Evolutionary conservation across 345 rosid species (phyloP).

Genomic region (Eucalyptus viminalis): DNA sequence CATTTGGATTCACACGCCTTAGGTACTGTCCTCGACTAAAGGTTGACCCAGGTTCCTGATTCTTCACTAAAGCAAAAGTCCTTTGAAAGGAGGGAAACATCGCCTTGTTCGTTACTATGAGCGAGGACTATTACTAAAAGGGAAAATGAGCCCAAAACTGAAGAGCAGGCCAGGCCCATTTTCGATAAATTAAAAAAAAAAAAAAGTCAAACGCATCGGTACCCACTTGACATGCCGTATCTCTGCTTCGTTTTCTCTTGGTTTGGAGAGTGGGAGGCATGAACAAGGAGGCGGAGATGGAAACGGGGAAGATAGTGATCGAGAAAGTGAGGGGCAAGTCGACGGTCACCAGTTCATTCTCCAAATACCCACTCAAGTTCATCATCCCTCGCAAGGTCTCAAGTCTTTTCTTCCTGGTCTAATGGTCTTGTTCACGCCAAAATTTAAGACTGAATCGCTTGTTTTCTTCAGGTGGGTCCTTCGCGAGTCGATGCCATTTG

Average conservation of each 20-base stretch:
- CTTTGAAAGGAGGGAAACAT: background rate
- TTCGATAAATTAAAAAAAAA: background rate
- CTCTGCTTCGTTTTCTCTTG: background rate
- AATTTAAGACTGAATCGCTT: background rate
- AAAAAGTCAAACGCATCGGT: background rate
- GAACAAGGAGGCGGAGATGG: slow-evolving; percentile 5
- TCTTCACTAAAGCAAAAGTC: background rate
- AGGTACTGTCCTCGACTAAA: no score
- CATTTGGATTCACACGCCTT: no score
- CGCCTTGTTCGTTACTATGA: background rate
- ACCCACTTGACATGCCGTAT: background rate
- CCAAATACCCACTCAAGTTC: slow-evolving; percentile 90
- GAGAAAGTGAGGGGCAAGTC: slow-evolving; percentile 67
- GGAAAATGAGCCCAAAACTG: background rate
- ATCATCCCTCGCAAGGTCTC: slow-evolving; percentile 64
- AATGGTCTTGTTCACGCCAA: background rate
- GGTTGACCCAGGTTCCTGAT: no score
- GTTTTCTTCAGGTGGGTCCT: slow-evolving; percentile 55
- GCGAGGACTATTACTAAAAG: background rate
- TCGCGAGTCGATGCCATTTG: slow-evolving; percentile 65
- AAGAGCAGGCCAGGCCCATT: background rate
- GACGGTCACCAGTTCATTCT: slow-evolving; percentile 59
- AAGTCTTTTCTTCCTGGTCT: background rate
- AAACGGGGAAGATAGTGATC: slow-evolving; percentile 54
- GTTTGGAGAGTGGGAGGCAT: background rate